Percentiles rank a stretch among this genome's conserved stretches.
These are phyloP conservation scores for Hirsutella rhossiliensis DNA, from an alignment of 2,329 filamentous ascomycete species.

Conservation along the genomic window DNA sequence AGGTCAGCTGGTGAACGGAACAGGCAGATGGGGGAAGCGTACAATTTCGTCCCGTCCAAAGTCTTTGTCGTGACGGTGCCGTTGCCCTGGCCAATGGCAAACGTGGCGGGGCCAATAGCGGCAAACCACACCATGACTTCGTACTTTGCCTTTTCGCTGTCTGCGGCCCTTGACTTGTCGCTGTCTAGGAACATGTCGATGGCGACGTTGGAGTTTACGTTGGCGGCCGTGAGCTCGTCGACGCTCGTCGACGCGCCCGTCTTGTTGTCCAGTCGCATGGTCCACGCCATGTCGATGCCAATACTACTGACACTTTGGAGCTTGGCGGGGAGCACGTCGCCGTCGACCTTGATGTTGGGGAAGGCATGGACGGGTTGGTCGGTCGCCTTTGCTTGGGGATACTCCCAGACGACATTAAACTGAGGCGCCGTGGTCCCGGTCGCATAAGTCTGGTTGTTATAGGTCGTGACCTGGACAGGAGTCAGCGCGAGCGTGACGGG, in stretches of 20 bases:
- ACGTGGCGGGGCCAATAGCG: slow-evolving; percentile 29
- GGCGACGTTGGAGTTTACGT: slow-evolving; percentile 41
- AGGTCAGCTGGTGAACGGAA: slow-evolving; percentile 1
- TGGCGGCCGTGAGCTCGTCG: slow-evolving; percentile 17
- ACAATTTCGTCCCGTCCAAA: slow-evolving; percentile 31
- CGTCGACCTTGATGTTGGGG: slow-evolving; percentile 38
- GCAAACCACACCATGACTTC: slow-evolving; percentile 49
- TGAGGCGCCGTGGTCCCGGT: slow-evolving; percentile 31
- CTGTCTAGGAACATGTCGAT: slow-evolving; percentile 46
- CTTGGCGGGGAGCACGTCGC: slow-evolving; percentile 27
- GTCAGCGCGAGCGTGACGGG: not conserved
- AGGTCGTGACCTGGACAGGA: slow-evolving; percentile 28
- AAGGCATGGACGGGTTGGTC: slow-evolving; percentile 37
- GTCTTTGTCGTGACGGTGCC: slow-evolving; percentile 20
- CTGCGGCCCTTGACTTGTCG: slow-evolving; percentile 24
- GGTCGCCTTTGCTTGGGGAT: slow-evolving; percentile 23
- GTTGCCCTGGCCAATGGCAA: slow-evolving; percentile 30
- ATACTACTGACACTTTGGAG: slow-evolving; percentile 27
- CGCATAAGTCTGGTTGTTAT: slow-evolving; percentile 37
- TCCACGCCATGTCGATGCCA: slow-evolving; percentile 34
- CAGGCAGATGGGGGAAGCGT: slow-evolving; percentile 7
- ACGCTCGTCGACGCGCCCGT: slow-evolving; percentile 20
- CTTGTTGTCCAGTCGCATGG: slow-evolving; percentile 30
- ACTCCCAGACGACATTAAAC: slow-evolving; percentile 43
- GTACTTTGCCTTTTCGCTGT: slow-evolving; percentile 29